Evolutionary conservation across 352 stramenopile species (phyloP), one percentile per base, ranked within the genome.

Genomic region (Globisporangium middletonii): DNA sequence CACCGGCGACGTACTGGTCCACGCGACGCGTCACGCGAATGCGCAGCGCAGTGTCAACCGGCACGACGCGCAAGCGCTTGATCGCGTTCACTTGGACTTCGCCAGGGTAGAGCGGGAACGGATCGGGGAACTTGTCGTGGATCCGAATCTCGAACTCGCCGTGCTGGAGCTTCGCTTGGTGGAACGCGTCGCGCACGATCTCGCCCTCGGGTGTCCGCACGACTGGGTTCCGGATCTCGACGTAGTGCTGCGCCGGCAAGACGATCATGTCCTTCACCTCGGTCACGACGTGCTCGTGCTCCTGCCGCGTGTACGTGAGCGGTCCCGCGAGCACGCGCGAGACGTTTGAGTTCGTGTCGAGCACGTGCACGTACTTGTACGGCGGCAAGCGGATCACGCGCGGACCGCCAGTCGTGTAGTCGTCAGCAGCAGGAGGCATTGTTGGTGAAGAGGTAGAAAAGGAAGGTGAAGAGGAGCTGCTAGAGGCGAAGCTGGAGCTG

Each of bases 331-430:
- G 73, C 65, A 92, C 83, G 55, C 83, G 79, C 35, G 83, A 84
- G 16, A 92, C 80, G 50, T 92, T 92, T 48, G 77, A 87, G 75
- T 92, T 92, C 58, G 83, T 92, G 69, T 92, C 83, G 7, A 90
- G 83, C 60, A 92, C 75, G 59, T 92, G 77, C 1, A 92, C 75
- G 53, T 89, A 92, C 63, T 92, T 88, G 77, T 92, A 89, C 0
- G 83, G 79, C 46, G 83, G 66, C 23, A 92, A 67, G 53, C 78
- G 80, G 51, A 92, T 86, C 46, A 92, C 83, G 52, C 79, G 82
- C 19, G 79, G 77, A 13, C 79, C 77, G 30, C 67, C 72, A 50
- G 68, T 71, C 11, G 61, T 38, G 54, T 62, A 41, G 18, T 62
- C 42, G 9, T 65, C 68, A 48, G 37, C 43, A 37, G 45, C 53